Conservation (phyloP, 352 stramenopile species). For the Phytophthora pini region DNA sequence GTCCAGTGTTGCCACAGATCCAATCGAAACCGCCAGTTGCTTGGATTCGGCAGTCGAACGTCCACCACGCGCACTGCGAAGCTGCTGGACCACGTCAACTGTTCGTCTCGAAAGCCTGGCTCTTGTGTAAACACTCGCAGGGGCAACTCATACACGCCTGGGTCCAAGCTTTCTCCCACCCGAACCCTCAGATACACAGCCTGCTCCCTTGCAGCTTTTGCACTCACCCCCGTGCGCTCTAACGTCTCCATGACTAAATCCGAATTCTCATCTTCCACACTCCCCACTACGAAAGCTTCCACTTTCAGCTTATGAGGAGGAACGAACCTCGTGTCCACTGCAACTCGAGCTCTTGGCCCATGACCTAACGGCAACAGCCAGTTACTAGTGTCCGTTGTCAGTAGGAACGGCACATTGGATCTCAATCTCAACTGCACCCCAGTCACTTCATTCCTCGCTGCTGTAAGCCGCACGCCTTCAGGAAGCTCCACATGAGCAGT, state of each 20-base stretch:
- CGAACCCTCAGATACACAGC: constrained; percentile 67
- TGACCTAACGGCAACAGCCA: constrained; percentile 68
- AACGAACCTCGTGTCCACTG: constrained; percentile 60
- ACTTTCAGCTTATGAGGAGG: constrained; percentile 53
- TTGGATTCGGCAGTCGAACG: constrained; percentile 53
- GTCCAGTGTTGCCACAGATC: constrained; percentile 83
- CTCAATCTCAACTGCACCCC: constrained; percentile 61
- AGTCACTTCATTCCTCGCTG: constrained; percentile 60
- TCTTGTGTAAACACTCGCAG: constrained; percentile 72
- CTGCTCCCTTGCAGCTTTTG: constrained; percentile 42
- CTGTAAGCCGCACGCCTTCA: constrained; percentile 52
- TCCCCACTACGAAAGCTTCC: constrained; percentile 62
- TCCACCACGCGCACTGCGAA: constrained; percentile 61
- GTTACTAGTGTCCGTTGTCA: constrained; percentile 61
- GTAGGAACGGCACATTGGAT: constrained; percentile 61
- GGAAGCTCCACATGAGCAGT: constrained; percentile 38
- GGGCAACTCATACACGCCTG: constrained; percentile 69
- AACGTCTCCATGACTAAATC: constrained; percentile 70
- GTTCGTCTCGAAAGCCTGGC: constrained; percentile 70
- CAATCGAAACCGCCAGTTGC: constrained; percentile 68
- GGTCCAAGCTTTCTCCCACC: constrained; percentile 36
- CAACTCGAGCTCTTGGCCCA: constrained; percentile 59
- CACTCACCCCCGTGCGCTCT: constrained; percentile 44
- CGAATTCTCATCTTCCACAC: constrained; percentile 66
- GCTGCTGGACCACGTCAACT: constrained; percentile 66